A percentile compares a stretch with the other conserved stretches of the same genome.
phyloP scores from a whole-genome alignment of 768 basidiomycete genomes.

The Suillus fuscotomentosus region DNA sequence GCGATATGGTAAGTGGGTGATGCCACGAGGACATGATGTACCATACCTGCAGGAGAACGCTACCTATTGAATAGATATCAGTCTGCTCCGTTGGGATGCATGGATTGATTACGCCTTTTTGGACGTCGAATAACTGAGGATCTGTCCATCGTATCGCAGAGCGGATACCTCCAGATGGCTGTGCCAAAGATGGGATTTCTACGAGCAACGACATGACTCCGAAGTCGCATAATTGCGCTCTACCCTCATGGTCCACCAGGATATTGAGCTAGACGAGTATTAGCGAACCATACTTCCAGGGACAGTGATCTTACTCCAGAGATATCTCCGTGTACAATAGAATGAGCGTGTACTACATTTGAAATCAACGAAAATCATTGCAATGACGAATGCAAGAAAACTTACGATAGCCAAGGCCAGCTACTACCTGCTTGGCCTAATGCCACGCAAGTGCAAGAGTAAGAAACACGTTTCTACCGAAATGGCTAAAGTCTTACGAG shows the following conservation, averaged over 20 bases:
- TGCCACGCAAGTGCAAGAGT: too few relatives aligned
- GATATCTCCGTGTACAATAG: constrained; percentile 6
- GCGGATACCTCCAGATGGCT: not conserved
- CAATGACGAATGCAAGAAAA: too few relatives aligned
- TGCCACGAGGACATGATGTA: not conserved
- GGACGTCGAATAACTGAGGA: constrained; percentile 1
- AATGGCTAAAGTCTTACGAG: constrained; percentile 13
- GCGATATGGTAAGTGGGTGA: not conserved
- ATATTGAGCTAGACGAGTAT: constrained; percentile 3
- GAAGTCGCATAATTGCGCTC: constrained; percentile 1
- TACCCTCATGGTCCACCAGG: not conserved
- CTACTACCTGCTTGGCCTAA: constrained; percentile 1
- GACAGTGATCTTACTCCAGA: constrained; percentile 3
- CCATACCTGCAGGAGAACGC: constrained; percentile 8
- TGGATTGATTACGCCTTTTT: not conserved
- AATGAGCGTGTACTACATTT: constrained; percentile 5
- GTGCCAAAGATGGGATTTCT: not conserved
- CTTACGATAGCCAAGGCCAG: constrained; percentile 7
- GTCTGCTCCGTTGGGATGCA: not conserved
- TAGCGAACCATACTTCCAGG: not conserved
- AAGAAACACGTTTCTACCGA: too few relatives aligned
- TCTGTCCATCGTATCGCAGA: constrained; percentile 7
- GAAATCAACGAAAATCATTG: not conserved
- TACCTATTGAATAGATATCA: constrained; percentile 8
- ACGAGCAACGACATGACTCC: constrained; percentile 1